These are phyloP conservation scores for Acanthamoeba lenticulata DNA, from an alignment of 208 protist species.

Conservation along the genomic window DNA sequence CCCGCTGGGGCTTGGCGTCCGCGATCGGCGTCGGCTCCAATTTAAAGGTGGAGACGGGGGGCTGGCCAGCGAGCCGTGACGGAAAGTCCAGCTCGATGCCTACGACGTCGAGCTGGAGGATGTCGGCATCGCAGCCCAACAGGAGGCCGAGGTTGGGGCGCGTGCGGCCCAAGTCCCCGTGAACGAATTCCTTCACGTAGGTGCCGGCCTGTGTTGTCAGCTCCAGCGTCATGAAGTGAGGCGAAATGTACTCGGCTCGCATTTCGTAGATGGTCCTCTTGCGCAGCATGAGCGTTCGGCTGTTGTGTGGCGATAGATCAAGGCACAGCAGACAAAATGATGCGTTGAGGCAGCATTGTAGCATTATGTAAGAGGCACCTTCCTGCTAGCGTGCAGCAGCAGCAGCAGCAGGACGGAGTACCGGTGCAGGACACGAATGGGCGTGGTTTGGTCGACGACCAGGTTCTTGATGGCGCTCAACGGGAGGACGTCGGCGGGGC, in stretches of 20 bases:
- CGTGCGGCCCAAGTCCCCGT: slow-evolving; percentile 88
- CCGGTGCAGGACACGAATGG: slow-evolving; percentile 86
- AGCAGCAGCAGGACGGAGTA: neutral
- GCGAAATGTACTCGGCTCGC: slow-evolving; percentile 52
- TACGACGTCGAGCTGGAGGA: slow-evolving; percentile 84
- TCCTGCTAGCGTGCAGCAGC: neutral
- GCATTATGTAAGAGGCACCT: neutral
- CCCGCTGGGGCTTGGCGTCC: too few species aligned
- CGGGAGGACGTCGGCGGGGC: slow-evolving; percentile 11
- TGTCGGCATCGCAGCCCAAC: slow-evolving; percentile 81
- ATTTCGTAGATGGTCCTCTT: slow-evolving; percentile 76
- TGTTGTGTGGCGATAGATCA: neutral
- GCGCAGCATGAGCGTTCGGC: slow-evolving; percentile 65
- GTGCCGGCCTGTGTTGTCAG: slow-evolving; percentile 84
- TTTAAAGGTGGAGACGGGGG: neutral
- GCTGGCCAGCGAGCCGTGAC: neutral
- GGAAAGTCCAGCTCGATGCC: slow-evolving; percentile 79
- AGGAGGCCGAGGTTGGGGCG: slow-evolving; percentile 79
- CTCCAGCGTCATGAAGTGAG: slow-evolving; percentile 80
- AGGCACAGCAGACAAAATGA: slow-evolving; percentile 23
- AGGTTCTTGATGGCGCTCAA: slow-evolving; percentile 70
- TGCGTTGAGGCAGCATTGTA: too few species aligned
- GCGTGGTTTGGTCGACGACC: slow-evolving; percentile 82
- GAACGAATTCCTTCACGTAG: slow-evolving; percentile 89
- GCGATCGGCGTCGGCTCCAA: too few species aligned